Percentiles rank a stretch among this genome's conserved stretches.
Evolutionary conservation across 495 filamentous ascomycete species (phyloP).

Genomic region (Xylaria acuta): DNA sequence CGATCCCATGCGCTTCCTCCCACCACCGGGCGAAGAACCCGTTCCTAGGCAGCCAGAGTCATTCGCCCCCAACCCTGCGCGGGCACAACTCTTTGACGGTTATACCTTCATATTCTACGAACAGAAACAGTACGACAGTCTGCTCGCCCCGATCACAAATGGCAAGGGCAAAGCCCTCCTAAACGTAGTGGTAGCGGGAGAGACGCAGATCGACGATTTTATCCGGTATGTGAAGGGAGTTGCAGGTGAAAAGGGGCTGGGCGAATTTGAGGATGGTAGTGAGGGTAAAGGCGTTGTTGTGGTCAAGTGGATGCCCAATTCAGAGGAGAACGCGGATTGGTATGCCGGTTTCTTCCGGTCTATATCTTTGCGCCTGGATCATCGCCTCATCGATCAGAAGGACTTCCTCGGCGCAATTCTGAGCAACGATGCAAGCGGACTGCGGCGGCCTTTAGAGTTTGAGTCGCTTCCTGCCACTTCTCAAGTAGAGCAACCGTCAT

Average conservation of each 20-base stretch:
- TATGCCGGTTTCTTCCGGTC: conserved; percentile 67
- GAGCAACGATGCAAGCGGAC: conserved; percentile 69
- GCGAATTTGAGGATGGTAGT: conserved; percentile 65
- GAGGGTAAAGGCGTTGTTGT: conserved; percentile 76
- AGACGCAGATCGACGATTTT: conserved; percentile 77
- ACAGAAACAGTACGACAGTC: conserved; percentile 74
- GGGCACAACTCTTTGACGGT: conserved; percentile 79
- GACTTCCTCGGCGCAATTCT: conserved; percentile 94
- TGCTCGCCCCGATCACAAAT: conserved; percentile 74
- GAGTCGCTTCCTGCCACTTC: conserved; percentile 34
- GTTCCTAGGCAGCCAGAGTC: conserved; percentile 63
- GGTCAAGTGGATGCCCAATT: conserved; percentile 71
- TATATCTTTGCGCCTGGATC: conserved; percentile 73
- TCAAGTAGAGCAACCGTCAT: conserved; percentile 26
- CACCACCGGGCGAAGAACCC: conserved; percentile 77
- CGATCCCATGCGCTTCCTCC: conserved; percentile 70
- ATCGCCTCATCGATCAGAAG: conserved; percentile 84
- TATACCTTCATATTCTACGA: conserved; percentile 91
- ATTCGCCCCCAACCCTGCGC: conserved; percentile 70
- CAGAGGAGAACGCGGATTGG: conserved; percentile 70
- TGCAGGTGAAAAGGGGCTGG: conserved; percentile 73
- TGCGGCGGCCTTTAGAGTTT: conserved; percentile 67
- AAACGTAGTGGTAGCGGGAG: conserved; percentile 63
- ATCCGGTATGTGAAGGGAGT: conserved; percentile 76
- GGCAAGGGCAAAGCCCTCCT: conserved; percentile 83